Base-by-base conservation (phyloP, 495 filamentous ascomycete species). In the Aspergillus haitiensis region DNA sequence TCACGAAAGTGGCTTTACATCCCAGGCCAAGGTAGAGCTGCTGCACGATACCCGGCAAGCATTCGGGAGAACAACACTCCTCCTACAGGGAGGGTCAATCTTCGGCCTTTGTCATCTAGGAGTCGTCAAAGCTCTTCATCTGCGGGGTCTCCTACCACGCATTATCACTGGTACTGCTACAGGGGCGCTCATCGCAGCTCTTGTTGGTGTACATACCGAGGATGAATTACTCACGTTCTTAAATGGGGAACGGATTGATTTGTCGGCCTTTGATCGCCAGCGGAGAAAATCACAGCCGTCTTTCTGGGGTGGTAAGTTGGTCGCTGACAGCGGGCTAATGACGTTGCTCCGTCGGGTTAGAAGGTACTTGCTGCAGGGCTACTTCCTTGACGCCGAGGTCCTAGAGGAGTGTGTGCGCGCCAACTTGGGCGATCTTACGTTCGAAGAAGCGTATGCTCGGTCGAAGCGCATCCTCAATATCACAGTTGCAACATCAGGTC, bases 101-200 rank as follows among this genome's bases (percentile, higher is more conserved):
- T 98, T 98, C 65, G 93, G 92, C 0, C 73, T 96, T 6, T 97
- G 91, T 64, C 93, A 98, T 73, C 68, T 97, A 1, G 93, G 93
- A 2, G 91, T 97, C 0, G 89, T 96, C 49, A 95, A 92, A 66
- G 93, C 92, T 1, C 72, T 98, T 47, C 90, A 95, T 74, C 73
- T 91, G 11, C 80, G 88, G n/a, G 92, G 91, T 1, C 73, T 97
- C 11, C 74, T 97, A 33, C 93, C 93, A 13, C 82, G 92, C 8
- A 95, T 98, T 61, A 94, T 98, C 61, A 90, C 90, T 2, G 93
- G 93, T 0, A 97, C 91, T 6, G 93, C 88, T 5, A 95, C 90
- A 1, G 93, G 93, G 9, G 93, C 93, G 9, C 78, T 97, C 66
- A 92, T 98, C 63, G 93, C 93, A 2, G 92, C 92, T 31, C 78